These are phyloP conservation scores for Naumovozyma castellii DNA, from an alignment of 805 yeast genomes.

Conservation along the genomic window DNA sequence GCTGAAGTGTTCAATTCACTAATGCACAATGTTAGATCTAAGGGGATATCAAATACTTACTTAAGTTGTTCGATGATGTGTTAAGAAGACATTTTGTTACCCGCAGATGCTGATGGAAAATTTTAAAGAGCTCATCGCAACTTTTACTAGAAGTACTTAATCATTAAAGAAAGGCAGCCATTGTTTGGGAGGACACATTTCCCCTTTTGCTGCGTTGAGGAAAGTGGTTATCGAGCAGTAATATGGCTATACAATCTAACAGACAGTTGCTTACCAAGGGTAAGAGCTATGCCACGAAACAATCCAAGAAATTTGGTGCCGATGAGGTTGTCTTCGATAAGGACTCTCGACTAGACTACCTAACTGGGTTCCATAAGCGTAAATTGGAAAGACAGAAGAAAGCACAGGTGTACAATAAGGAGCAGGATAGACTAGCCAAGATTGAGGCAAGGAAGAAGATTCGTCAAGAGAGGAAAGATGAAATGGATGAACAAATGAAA, in stretches of 20 bases:
- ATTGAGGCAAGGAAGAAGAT: conserved; percentile 64
- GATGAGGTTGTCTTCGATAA: conserved; percentile 81
- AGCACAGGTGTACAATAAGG: conserved; percentile 68
- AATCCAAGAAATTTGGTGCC: conserved; percentile 55
- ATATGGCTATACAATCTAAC: conserved; percentile 32
- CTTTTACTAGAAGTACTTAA: no score
- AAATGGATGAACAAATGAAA: conserved; percentile 48
- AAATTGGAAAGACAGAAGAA: conserved; percentile 80
- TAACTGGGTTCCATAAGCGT: conserved; percentile 94
- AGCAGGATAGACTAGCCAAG: conserved; percentile 62
- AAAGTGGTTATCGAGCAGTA: no score
- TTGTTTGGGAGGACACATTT: no score
- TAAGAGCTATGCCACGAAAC: conserved; percentile 63
- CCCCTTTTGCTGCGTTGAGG: no score
- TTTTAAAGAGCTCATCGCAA: background rate
- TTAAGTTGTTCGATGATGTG: background rate
- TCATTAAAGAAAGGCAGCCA: no score
- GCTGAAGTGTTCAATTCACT: no score
- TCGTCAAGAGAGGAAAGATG: conserved; percentile 56
- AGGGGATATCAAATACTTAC: background rate
- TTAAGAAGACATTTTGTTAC: no score
- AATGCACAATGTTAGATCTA: background rate
- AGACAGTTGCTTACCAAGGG: conserved; percentile 87
- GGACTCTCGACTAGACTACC: conserved; percentile 66
- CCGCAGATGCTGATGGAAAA: background rate